Evolutionary conservation across 2,329 filamentous ascomycete species (phyloP), one percentile per base, ranked within the genome.

Genomic region (Monilinia fructigena): DNA sequence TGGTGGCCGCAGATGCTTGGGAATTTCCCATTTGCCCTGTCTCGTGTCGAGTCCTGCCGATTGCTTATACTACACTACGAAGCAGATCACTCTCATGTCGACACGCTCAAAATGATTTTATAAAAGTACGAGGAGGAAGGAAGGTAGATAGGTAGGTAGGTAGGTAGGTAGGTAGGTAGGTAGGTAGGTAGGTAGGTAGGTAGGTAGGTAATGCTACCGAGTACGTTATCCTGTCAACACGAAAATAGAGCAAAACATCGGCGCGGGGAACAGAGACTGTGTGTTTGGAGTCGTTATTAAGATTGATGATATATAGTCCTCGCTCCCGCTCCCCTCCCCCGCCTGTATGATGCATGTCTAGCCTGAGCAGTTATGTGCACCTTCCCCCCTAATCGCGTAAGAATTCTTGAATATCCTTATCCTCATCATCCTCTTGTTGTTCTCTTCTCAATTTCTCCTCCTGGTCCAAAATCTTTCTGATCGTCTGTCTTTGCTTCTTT

Each of bases 401-500:
- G 73, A 89, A 86, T 77, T 93, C 88, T 75, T 87, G 84, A 72
- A 93, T 89, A 76, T 93, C 89, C 78, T 90, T 89, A 76, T 92
- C 89, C 68, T 89, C 86, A 70, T 90, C 83, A 67, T 88, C 85
- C 72, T 88, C 86, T 72, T 86, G 82, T 70, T 83, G 80, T 72
- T 85, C 77, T 73, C 79, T 77, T 78, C 85, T 81, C 69, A 72
- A 71, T 71, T 72, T 66, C 78, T 90, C 88, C 71, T 86, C 82
- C 58, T 82, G 83, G 72, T 87, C 86, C 68, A 91, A 77, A 73
- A 89, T 75, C 74, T 86, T 84, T 81, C 86, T 87, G 68, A 90
- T 79, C 76, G 89, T 82, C 71, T 84, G 83, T 74, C 88, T 83
- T 79, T 92, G 89, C 72, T 89, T 83, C 76, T 86, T 84, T 70